Base-by-base conservation (phyloP, 805 yeast genomes). In the Spathaspora sp. region DNA sequence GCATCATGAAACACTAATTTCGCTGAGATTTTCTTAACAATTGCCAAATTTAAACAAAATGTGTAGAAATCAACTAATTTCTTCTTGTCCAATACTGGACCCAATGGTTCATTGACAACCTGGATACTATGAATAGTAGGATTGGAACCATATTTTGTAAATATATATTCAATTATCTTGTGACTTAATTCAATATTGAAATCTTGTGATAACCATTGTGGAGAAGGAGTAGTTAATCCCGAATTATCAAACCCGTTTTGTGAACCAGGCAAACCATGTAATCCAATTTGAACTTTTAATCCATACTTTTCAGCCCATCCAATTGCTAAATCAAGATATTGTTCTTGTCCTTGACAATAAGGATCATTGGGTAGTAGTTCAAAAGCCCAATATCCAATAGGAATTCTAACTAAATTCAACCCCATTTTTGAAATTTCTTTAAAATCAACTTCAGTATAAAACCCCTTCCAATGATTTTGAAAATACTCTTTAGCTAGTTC, bases 201-300 rank as follows among this genome's bases (percentile, higher is more conserved):
- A 28, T 45, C 46, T 11, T 10, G 6, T 29, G 57, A 47, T 29
- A 60, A 44, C 62, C 63, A 60, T 16, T 40, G 18, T 7, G 61
- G 60, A 16, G 38, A 12, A 5, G 23, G 42, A 14, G 58, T 81
- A 57, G 89, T 72, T 39, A 76, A 66, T 1, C 96, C 96, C 8
- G 90, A 83, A 60, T 88, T 89, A 62, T 89, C 94, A 72, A 88
- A 88, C 18, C 96, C 96, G 64, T 89, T 89, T 62, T 89, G 96
- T 1, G 93, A 86, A 1, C 94, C 96, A 7, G 96, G 96, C 18
- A 80, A 84, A 11, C 94, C 91, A 61, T 89, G 96, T 49, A 89
- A 66, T 61, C 89, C 96, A 48, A 89, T 67, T 85, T 88, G 84
- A 3, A 85, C 86, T 52, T 86, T 79, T 52, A 89, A 68, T 9